These are phyloP conservation scores for Barnettozyma vustinii DNA, from an alignment of 805 yeast species.

Conservation along the genomic window DNA sequence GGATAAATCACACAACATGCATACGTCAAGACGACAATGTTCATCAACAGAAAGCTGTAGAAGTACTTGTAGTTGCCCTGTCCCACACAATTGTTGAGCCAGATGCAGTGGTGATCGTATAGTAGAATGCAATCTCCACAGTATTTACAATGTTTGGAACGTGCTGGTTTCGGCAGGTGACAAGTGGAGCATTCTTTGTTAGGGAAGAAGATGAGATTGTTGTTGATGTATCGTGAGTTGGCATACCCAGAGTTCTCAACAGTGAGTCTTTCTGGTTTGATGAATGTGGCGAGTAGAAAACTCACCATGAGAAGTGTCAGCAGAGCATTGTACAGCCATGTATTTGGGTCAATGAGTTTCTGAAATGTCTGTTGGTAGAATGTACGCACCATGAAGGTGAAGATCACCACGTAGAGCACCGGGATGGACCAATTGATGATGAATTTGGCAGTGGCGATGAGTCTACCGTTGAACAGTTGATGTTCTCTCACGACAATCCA, in stretches of 20 bases:
- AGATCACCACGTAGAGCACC: conserved; percentile 12
- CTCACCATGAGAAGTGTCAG: conserved; percentile 6
- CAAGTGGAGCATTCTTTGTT: conserved; percentile 47
- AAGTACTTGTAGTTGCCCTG: conserved; percentile 59
- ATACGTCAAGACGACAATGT: conserved; percentile 39
- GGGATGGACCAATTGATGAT: conserved; percentile 19
- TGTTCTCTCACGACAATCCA: conserved; percentile 7
- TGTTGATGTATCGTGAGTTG: conserved; percentile 9
- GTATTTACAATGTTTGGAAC: conserved; percentile 69
- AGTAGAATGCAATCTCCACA: conserved; percentile 59
- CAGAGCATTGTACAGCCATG: conserved; percentile 13
- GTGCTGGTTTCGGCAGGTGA: conserved; percentile 55
- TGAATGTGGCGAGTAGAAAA: conserved; percentile 13
- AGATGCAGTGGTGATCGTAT: conserved; percentile 72
- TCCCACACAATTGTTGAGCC: conserved; percentile 76
- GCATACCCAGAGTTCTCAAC: background rate
- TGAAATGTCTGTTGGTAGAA: conserved; percentile 14
- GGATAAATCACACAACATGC: conserved; percentile 29
- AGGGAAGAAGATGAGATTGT: conserved; percentile 19
- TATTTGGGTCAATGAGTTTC: conserved; percentile 14
- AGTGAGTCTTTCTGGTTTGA: conserved; percentile 9
- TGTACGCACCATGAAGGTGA: conserved; percentile 8
- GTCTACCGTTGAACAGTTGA: conserved; percentile 14
- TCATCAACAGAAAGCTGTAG: conserved; percentile 45
- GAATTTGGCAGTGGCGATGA: background rate